Base-by-base conservation (phyloP, 2,329 filamentous ascomycete species). In the Aspergillus clavatus region DNA sequence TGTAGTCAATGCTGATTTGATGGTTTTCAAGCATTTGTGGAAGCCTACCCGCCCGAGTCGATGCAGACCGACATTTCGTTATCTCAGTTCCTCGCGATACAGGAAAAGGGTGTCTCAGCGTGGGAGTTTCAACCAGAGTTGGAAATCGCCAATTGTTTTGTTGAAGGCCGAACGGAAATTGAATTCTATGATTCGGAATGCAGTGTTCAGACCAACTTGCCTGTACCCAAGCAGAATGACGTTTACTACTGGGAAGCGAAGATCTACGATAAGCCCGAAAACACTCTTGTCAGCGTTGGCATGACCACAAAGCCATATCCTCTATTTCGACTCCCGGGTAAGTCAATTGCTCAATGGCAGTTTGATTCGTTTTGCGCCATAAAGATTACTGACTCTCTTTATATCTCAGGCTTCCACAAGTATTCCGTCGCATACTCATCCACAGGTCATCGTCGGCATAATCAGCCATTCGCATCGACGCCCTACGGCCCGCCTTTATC, bases 161-260 rank as follows among this genome's bases (percentile, higher is more conserved):
- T 98, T 53, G 91, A 98, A 70, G 91, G 75, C 31, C 82, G 93
- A 54, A 98, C 93, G 8, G 93, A 98, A 68, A 95, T 98, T 53
- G 93, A 98, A 67, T 98, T 98, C 72, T 98, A 95, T 63, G 93
- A 98, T 69, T 93, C 89, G 2, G 93, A 95, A 66, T 97, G 91
- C 73, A 95, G 90, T 58, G 93, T 97, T 51, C 89, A 95, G 75
- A 94, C 87, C 75, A 98, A 98, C 61, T 71, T 98, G 31, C 93
- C 93, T 0, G 89, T 98, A 6, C 93, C 93, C 11, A 98, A 98
- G 64, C 93, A 98, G 65, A 98, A 98, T 63, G 93, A 98, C 62
- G 91, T 97, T 8, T 98, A 98, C 69, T 98, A 98, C 70, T 98
- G 93, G 93, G 93, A 98, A 69, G 87, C 90, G 45, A 98, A 98